Conservation (phyloP, 495 filamentous ascomycete genomes). For the Tuber umbilicatum region DNA sequence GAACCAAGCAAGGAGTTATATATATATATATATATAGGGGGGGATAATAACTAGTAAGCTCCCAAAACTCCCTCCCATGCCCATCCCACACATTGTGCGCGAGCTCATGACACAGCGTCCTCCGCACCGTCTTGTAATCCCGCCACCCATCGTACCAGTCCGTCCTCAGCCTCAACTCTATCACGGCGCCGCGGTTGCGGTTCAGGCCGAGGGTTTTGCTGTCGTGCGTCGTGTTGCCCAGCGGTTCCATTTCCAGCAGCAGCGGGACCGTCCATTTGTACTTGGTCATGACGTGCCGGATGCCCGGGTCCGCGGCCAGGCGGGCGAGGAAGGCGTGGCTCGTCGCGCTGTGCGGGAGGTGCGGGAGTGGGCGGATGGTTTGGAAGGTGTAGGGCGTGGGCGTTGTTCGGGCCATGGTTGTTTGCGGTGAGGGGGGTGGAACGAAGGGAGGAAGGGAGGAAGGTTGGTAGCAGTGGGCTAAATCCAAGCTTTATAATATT, state of each 20-base stretch:
- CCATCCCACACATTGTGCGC: slow-evolving; percentile 80
- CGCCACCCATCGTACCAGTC: slow-evolving; percentile 92
- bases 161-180: slow-evolving; percentile 81
- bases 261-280: slow-evolving; percentile 82
- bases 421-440: background rate
- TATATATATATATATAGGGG: no score
- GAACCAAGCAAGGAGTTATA: background rate
- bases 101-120: slow-evolving; percentile 90
- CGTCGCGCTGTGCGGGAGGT: slow-evolving; percentile 58
- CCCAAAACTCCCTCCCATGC: slow-evolving; percentile 85
- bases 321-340: slow-evolving; percentile 67
- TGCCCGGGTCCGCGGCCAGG: slow-evolving; percentile 75
- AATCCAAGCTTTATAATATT: background rate
- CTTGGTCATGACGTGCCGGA: slow-evolving; percentile 69
- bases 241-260: slow-evolving; percentile 91
- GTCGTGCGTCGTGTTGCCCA: slow-evolving; percentile 70
- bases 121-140: slow-evolving; percentile 81
- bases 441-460: background rate
- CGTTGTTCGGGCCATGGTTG: slow-evolving; percentile 23
- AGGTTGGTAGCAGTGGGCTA: background rate
- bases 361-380: slow-evolving; percentile 48
- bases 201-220: slow-evolving; percentile 79
- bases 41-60: slow-evolving; percentile 54
- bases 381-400: slow-evolving; percentile 63
- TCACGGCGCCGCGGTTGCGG: slow-evolving; percentile 78